Conservation (phyloP, 768 basidiomycete genomes). For the Lyophyllum decastes region DNA sequence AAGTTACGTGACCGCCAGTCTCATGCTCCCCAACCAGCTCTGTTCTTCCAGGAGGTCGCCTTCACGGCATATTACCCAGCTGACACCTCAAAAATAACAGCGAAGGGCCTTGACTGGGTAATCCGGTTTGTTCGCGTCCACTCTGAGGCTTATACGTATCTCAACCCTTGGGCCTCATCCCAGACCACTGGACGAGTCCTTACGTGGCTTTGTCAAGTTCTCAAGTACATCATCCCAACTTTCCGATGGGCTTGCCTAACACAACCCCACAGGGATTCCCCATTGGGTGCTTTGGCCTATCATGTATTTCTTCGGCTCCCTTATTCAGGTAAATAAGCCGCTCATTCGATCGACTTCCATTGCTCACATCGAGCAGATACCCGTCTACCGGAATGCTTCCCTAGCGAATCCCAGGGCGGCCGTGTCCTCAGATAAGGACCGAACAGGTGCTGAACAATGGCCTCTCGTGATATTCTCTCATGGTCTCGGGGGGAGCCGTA, state of each 20-base stretch:
- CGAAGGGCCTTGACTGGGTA: conserved; percentile 57
- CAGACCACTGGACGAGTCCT: conserved; percentile 47
- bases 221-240: conserved; percentile 32
- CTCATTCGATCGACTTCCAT: neutral
- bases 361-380: conserved; percentile 40
- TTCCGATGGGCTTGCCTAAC: neutral
- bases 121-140: conserved; percentile 41
- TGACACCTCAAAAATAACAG: conserved; percentile 29
- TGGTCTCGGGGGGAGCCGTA: conserved; percentile 75
- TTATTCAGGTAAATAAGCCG: conserved; percentile 41
- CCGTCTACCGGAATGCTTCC: conserved; percentile 56
- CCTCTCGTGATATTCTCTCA: conserved; percentile 86
- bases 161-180: neutral
- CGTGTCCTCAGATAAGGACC: conserved; percentile 3
- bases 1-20: conserved; percentile 31
- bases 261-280: conserved; percentile 29
- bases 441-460: conserved; percentile 43
- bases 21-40: conserved; percentile 36
- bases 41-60: conserved; percentile 60
- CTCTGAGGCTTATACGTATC: neutral
- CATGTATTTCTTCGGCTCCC: conserved; percentile 49
- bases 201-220: conserved; percentile 52
- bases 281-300: conserved; percentile 50
- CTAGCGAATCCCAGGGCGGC: conserved; percentile 40
- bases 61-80: conserved; percentile 72